A percentile compares a stretch with the other conserved stretches of the same genome.
Conservation (phyloP, 495 filamentous ascomycete species). For the Paragyromitra xinjiangensis region DNA sequence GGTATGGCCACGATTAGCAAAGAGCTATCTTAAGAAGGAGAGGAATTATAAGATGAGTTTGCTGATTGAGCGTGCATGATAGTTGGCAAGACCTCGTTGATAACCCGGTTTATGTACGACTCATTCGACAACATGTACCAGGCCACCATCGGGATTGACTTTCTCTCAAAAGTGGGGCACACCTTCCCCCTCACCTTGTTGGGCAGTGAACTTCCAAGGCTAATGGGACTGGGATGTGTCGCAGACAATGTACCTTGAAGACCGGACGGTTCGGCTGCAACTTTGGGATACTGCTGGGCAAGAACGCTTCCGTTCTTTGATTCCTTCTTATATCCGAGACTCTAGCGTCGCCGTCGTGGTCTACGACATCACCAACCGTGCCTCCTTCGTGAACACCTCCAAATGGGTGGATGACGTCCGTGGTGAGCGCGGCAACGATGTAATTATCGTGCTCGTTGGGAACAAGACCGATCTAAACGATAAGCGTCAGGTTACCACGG, state of each 20-base stretch:
- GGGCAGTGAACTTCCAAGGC: not conserved
- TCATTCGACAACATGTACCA: slow-evolving; percentile 99
- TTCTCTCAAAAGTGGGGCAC: slow-evolving; percentile 85
- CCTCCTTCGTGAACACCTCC: slow-evolving; percentile 94
- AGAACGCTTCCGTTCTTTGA: slow-evolving; percentile 94
- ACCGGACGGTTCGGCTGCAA: slow-evolving; percentile 94
- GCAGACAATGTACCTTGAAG: slow-evolving; percentile 99
- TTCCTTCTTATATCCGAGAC: slow-evolving; percentile 98
- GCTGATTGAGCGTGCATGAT: slow-evolving; percentile 41
- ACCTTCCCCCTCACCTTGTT: slow-evolving; percentile 20
- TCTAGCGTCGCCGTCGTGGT: slow-evolving; percentile 96
- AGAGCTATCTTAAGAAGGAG: slow-evolving; percentile 8
- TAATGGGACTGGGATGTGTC: slow-evolving; percentile 13
- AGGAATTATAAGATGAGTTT: slow-evolving; percentile 32
- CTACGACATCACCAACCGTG: slow-evolving; percentile 97
- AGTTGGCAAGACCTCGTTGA: slow-evolving; percentile 99
- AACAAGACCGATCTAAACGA: slow-evolving; percentile 99
- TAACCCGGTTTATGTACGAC: slow-evolving; percentile 99
- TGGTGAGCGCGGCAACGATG: slow-evolving; percentile 94
- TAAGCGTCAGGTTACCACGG: slow-evolving; percentile 92
- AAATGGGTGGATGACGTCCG: slow-evolving; percentile 99
- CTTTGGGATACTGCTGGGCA: slow-evolving; percentile 99
- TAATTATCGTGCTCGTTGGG: slow-evolving; percentile 97
- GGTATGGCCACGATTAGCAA: slow-evolving; percentile 68
- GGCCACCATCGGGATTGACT: slow-evolving; percentile 99